These are phyloP conservation scores for Arthrobotrys pseudoclavata DNA, from an alignment of 2,329 filamentous ascomycete species.

Conservation along the genomic window DNA sequence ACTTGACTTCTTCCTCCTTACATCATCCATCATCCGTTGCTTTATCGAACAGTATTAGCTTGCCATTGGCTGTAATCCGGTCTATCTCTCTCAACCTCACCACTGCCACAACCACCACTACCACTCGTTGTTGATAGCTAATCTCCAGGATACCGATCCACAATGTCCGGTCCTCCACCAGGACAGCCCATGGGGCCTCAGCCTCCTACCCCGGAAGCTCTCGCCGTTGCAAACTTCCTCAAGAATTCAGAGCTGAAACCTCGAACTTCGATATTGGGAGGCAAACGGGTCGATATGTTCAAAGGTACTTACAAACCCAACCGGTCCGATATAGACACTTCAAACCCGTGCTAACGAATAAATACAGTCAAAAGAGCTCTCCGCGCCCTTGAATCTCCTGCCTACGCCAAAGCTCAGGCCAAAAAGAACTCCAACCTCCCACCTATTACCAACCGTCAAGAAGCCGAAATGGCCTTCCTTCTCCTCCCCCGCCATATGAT, in stretches of 20 bases:
- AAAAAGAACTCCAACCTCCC: constrained; percentile 92
- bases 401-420: constrained; percentile 84
- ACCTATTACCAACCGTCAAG: constrained; percentile 85
- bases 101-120: background rate
- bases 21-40: constrained; percentile 15
- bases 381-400: constrained; percentile 86
- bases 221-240: constrained; percentile 91
- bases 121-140: constrained; percentile 11
- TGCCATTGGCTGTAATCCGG: constrained; percentile 18
- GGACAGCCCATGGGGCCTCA: constrained; percentile 60
- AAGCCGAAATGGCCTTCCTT: constrained; percentile 94
- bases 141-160: constrained; percentile 5
- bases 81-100: background rate
- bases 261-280: constrained; percentile 91
- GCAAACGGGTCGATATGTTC: constrained; percentile 98
- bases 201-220: constrained; percentile 87
- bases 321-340: background rate
- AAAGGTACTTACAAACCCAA: constrained; percentile 73
- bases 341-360: constrained; percentile 3
- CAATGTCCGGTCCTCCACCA: constrained; percentile 58
- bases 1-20: constrained; percentile 19
- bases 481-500: constrained; percentile 93
- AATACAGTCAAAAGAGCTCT: constrained; percentile 87
- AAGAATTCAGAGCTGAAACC: constrained; percentile 86
- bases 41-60: constrained; percentile 22